Percentiles rank a stretch among this genome's conserved stretches.
These are phyloP conservation scores for Groenewaldozyma auringiensis DNA, from an alignment of 1,139 yeast genomes.

Conservation along the genomic window DNA sequence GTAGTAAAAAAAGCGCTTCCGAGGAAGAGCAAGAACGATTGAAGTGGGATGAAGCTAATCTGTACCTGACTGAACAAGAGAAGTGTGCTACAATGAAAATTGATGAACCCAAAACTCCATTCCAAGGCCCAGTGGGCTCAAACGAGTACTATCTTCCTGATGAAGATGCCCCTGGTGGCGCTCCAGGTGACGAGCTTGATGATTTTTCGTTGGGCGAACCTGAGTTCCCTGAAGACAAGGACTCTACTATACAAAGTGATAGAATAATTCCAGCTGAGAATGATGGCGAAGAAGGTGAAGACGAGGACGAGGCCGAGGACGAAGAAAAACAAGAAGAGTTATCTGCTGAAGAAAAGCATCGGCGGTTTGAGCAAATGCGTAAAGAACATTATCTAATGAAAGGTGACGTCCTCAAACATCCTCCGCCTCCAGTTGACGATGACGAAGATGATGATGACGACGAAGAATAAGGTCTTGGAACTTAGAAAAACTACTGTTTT, in stretches of 20 bases:
- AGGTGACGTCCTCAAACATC: slow-evolving; percentile 37
- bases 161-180: slow-evolving; percentile 41
- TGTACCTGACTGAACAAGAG: slow-evolving; percentile 60
- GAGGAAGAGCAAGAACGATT: slow-evolving; percentile 33
- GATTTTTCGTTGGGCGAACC: slow-evolving; percentile 52
- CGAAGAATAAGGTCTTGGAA: not conserved
- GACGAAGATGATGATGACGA: slow-evolving; percentile 24
- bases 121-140: slow-evolving; percentile 87
- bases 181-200: slow-evolving; percentile 33
- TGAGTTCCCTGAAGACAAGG: slow-evolving; percentile 25
- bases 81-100: slow-evolving; percentile 72
- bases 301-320: slow-evolving; percentile 31
- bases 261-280: slow-evolving; percentile 29
- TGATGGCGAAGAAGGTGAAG: slow-evolving; percentile 34
- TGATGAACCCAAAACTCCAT: slow-evolving; percentile 97
- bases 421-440: slow-evolving; percentile 21
- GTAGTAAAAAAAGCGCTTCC: slow-evolving; percentile 8
- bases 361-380: slow-evolving; percentile 64
- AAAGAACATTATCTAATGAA: slow-evolving; percentile 71
- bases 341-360: slow-evolving; percentile 57
- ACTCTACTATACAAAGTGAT: slow-evolving; percentile 21
- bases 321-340: slow-evolving; percentile 36
- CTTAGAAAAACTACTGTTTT: not conserved
- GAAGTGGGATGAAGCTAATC: slow-evolving; percentile 69
- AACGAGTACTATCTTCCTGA: slow-evolving; percentile 74